Evolutionary conservation across 2,329 filamentous ascomycete genomes (phyloP).

Genomic region (Ceratocystis destructans): DNA sequence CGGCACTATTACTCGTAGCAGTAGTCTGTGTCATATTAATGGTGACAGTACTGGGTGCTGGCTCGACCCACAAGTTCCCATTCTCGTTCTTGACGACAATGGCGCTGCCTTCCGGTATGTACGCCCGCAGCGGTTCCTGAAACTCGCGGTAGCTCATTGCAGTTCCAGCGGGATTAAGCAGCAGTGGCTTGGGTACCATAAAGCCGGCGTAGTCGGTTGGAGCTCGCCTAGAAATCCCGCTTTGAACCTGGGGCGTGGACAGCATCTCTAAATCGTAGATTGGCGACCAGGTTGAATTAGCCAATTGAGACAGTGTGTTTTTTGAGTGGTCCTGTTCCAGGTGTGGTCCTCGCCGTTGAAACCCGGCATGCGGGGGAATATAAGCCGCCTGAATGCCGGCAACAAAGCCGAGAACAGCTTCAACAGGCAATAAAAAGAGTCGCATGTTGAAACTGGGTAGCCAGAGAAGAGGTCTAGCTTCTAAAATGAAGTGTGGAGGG

Average conservation of each 20-base stretch:
- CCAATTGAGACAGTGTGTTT: background rate
- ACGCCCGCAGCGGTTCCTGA: background rate
- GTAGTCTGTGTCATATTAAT: background rate
- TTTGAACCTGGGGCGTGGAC: background rate
- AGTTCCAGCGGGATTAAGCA: background rate
- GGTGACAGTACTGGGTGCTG: background rate
- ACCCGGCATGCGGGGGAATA: background rate
- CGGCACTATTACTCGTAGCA: background rate
- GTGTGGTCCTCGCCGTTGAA: background rate
- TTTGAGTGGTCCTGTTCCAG: background rate
- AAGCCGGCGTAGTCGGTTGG: background rate
- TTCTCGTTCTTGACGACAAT: conserved; percentile 5
- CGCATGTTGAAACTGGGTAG: background rate
- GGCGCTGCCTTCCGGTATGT: background rate
- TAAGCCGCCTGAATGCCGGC: background rate
- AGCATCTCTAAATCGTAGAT: background rate
- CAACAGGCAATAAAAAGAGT: background rate
- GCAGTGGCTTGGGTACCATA: background rate
- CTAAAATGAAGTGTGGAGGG: background rate
- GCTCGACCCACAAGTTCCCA: background rate
- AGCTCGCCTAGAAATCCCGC: background rate
- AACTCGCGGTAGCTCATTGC: conserved; percentile 1
- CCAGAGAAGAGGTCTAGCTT: too few relatives aligned
- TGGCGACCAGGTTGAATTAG: background rate
- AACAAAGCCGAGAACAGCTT: background rate